Percentiles rank a stretch among this genome's conserved stretches.
Evolutionary conservation across 768 basidiomycete species (phyloP).

Genomic region (Tricholoma matsutake): DNA sequence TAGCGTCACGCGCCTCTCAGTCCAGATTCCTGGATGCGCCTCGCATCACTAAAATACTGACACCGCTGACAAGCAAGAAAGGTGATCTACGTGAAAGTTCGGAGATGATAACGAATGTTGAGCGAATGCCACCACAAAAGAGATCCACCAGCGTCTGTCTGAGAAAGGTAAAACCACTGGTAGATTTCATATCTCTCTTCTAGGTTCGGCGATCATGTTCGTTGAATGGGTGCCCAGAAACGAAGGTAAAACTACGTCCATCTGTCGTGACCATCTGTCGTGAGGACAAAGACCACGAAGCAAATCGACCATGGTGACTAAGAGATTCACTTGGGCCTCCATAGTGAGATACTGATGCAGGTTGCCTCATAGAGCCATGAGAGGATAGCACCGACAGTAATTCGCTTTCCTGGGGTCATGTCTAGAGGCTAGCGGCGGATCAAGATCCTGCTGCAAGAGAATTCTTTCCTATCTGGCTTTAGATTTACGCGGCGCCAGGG

Average conservation of each 20-base stretch:
- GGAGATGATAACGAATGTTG: neutral
- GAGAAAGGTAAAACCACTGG: neutral
- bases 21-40: neutral
- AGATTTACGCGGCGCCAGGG: neutral
- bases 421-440: neutral
- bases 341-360: neutral
- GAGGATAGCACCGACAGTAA: no score
- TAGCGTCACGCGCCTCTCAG: neutral
- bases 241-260: neutral
- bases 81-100: neutral
- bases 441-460: neutral
- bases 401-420: neutral
- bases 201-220: neutral
- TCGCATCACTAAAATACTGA: neutral
- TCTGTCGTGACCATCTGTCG: neutral
- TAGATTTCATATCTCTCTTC: neutral
- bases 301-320: neutral
- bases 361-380: no score
- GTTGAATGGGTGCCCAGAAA: neutral
- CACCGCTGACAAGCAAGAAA: neutral
- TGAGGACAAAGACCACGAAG: neutral
- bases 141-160: neutral
- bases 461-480: neutral
- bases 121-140: no score
- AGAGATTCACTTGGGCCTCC: neutral